Base-by-base conservation (phyloP, 2,329 filamentous ascomycete genomes). In the Bertia moriformis region DNA sequence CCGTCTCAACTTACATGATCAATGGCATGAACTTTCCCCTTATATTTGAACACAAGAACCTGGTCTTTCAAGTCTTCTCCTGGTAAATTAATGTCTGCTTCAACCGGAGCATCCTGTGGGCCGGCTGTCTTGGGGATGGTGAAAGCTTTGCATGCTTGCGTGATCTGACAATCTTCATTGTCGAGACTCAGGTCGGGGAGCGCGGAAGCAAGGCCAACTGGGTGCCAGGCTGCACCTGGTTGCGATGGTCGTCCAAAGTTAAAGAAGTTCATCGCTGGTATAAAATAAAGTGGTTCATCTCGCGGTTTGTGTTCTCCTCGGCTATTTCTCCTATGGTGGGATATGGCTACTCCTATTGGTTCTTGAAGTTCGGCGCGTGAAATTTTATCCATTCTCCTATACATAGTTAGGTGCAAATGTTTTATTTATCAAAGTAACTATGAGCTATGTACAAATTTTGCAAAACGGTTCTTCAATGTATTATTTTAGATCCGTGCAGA, bases 41-140 rank as follows among this genome's bases (percentile, higher is more conserved):
- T 68, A 48, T 78, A 78, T 45, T 66, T 65, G 44, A 82, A 83
- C 0, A 83, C 65, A 14, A 83, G 60, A 0, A 83, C 72, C 48
- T 83, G 77, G 40, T 79, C 64, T 36, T 61, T 64, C 41, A 76
- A 40, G 5, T 50, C 48, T n/a, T n/a, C n/a, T 18, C 54, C 52
- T 2, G 44, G 41, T 2, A 40, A 41, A 3, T 46, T 49, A 10
- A 55, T 42, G 0, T 50, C 54, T 4, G 63, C 58, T 0, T 52
- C 38, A 7, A 45, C 40, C 41, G 62, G 62, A 1, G 45, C 57
- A 10, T 49, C 59, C 19, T 55, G 53, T 2, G 56, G 53, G 14
- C 46, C 53, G 39, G 63, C 55, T 10, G 53, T 52, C 32, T 56
- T 56, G 4, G 67, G 63, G 4, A 71, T 62, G 19, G 58, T 56